phyloP scores from a whole-genome alignment of 176 grass and related monocot genomes.

The Musa acuminata region DNA sequence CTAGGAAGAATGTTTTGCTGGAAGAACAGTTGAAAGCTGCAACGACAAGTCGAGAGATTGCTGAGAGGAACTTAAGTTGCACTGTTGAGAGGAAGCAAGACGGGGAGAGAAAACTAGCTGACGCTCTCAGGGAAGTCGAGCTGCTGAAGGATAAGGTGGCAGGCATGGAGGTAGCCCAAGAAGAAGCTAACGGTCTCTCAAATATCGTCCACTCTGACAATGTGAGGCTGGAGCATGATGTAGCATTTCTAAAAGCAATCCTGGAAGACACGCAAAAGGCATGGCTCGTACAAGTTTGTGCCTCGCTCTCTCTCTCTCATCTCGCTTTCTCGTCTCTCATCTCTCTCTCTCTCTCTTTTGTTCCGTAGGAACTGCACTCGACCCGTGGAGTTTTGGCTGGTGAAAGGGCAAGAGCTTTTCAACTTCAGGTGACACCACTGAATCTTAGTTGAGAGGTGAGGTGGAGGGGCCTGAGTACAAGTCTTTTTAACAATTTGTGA shows the following conservation, averaged over 20 bases:
- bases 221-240: slow-evolving; percentile 80
- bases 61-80: slow-evolving; percentile 53
- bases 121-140: slow-evolving; percentile 49
- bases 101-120: slow-evolving; percentile 50
- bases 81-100: slow-evolving; percentile 59
- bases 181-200: slow-evolving; percentile 68
- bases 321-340: no score
- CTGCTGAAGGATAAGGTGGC: slow-evolving; percentile 60
- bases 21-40: slow-evolving; percentile 52
- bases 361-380: slow-evolving; percentile 55
- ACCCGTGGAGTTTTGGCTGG: slow-evolving; percentile 70
- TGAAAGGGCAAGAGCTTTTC: slow-evolving; percentile 61
- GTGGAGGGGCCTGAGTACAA: no score
- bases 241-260: slow-evolving; percentile 83
- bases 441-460: background rate
- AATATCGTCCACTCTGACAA: slow-evolving; percentile 77
- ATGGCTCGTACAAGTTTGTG: no score
- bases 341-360: no score
- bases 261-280: slow-evolving; percentile 90
- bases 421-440: slow-evolving; percentile 54
- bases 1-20: slow-evolving; percentile 43
- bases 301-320: no score
- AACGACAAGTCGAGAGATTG: slow-evolving; percentile 42
- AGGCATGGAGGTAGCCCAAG: slow-evolving; percentile 68
- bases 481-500: background rate